Percentiles rank a stretch among this genome's conserved stretches.
Conservation (phyloP, 2,329 filamentous ascomycete genomes). For the Dryadomyces quercivorus region DNA sequence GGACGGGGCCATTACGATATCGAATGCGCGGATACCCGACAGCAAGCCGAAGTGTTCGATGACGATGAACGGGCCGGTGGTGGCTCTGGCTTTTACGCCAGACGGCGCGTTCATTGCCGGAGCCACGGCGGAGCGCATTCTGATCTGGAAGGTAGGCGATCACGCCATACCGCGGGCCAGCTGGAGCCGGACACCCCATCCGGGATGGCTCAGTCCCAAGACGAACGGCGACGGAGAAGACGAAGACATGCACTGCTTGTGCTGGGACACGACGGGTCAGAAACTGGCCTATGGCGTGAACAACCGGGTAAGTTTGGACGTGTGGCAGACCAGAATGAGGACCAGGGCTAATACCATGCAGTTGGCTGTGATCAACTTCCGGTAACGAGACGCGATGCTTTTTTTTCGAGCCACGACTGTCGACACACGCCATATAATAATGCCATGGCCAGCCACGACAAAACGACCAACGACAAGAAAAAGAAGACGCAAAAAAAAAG, state of each 20-base stretch:
- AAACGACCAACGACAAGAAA: too few species aligned
- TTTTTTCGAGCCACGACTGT: background rate
- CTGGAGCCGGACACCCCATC: constrained; percentile 43
- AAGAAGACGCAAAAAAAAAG: too few species aligned
- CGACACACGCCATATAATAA: background rate
- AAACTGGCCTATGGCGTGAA: constrained; percentile 53
- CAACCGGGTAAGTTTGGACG: constrained; percentile 37
- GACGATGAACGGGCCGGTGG: constrained; percentile 44
- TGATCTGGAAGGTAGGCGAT: constrained; percentile 55
- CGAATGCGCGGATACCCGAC: constrained; percentile 44
- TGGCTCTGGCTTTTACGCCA: constrained; percentile 49
- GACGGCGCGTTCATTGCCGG: constrained; percentile 52
- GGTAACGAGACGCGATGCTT: constrained; percentile 2
- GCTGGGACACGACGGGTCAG: constrained; percentile 50
- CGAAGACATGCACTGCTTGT: constrained; percentile 48
- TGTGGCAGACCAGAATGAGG: background rate
- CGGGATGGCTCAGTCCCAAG: constrained; percentile 47
- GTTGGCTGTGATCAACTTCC: constrained; percentile 15
- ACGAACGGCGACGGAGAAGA: constrained; percentile 40
- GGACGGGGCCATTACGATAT: constrained; percentile 50
- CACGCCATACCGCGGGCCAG: constrained; percentile 44
- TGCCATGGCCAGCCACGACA: too few species aligned
- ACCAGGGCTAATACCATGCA: background rate
- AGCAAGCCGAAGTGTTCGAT: constrained; percentile 46
- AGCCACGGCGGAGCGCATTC: constrained; percentile 43